Conservation (phyloP, 1,139 yeast species). For the Sugiyamaella pinicola region DNA sequence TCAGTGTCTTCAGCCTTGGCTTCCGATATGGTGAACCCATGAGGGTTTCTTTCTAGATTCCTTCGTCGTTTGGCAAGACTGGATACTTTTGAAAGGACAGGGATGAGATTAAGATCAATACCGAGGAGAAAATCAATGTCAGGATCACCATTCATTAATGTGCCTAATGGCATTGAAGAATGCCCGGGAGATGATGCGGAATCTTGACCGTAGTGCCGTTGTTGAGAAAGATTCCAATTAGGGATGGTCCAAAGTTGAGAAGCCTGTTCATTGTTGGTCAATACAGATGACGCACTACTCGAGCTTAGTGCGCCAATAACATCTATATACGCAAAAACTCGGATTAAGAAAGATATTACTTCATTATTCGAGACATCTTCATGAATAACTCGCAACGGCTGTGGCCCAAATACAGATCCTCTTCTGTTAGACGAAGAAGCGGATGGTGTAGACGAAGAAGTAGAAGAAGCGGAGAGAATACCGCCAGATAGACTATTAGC, state of each 20-base stretch:
- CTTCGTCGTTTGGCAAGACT: conserved; percentile 45
- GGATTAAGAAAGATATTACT: conserved; percentile 59
- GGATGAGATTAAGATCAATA: conserved; percentile 54
- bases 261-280: conserved; percentile 33
- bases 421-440: not conserved
- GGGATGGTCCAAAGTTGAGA: conserved; percentile 37
- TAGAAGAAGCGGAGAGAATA: conserved; percentile 16
- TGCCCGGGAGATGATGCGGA: not conserved
- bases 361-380: conserved; percentile 43
- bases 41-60: conserved; percentile 27
- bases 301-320: conserved; percentile 59
- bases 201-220: conserved; percentile 13
- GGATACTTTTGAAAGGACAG: conserved; percentile 53
- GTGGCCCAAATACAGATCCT: conserved; percentile 30
- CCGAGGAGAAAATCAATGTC: conserved; percentile 58
- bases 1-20: conserved; percentile 26
- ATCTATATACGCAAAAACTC: conserved; percentile 76
- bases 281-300: conserved; percentile 34
- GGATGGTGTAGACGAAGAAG: not conserved
- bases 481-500: conserved; percentile 36
- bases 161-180: conserved; percentile 6
- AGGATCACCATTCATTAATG: conserved; percentile 20
- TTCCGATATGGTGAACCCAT: conserved; percentile 13
- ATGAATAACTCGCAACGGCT: conserved; percentile 32
- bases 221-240: conserved; percentile 26